Conservation (phyloP, 306 rosid species). For the Fagus sylvatica region DNA sequence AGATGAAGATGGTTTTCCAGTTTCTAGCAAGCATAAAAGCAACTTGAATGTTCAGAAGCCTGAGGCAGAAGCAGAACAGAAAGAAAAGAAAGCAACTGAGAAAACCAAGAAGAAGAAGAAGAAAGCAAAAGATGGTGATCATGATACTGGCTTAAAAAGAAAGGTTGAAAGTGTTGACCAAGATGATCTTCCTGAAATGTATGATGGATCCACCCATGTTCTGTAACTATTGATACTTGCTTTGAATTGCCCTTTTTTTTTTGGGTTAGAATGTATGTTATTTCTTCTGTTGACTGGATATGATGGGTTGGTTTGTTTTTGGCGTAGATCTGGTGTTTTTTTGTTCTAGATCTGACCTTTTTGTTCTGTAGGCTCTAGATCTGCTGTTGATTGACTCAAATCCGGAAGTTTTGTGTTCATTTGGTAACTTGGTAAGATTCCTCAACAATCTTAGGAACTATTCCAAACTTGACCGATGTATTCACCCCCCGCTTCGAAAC, state of each 20-base stretch:
- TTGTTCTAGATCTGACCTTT: too few relatives aligned
- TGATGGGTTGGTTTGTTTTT: too few relatives aligned
- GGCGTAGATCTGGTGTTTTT: too few relatives aligned
- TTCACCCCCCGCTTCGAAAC: too few relatives aligned
- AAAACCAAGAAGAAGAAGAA: slow-evolving; percentile 48
- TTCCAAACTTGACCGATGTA: too few relatives aligned
- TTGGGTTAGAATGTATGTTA: not conserved
- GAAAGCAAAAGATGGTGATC: slow-evolving; percentile 48
- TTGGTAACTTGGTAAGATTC: too few relatives aligned
- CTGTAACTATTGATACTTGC: not conserved
- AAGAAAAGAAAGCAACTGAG: slow-evolving; percentile 29
- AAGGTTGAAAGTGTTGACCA: slow-evolving; percentile 56
- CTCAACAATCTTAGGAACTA: too few relatives aligned
- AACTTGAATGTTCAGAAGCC: slow-evolving; percentile 37
- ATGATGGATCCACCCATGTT: slow-evolving; percentile 26
- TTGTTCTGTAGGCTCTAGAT: too few relatives aligned
- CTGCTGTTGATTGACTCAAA: too few relatives aligned
- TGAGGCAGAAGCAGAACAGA: slow-evolving; percentile 38
- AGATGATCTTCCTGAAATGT: slow-evolving; percentile 66
- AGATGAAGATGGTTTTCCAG: slow-evolving; percentile 93
- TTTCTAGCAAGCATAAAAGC: slow-evolving; percentile 45
- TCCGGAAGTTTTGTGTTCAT: too few relatives aligned
- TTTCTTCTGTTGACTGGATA: too few relatives aligned
- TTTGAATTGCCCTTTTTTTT: slow-evolving; percentile 5
- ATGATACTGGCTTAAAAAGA: slow-evolving; percentile 51